phyloP scores from a whole-genome alignment of 371 early-diverging fungal genomes.

The Rhizopus microsporus region DNA sequence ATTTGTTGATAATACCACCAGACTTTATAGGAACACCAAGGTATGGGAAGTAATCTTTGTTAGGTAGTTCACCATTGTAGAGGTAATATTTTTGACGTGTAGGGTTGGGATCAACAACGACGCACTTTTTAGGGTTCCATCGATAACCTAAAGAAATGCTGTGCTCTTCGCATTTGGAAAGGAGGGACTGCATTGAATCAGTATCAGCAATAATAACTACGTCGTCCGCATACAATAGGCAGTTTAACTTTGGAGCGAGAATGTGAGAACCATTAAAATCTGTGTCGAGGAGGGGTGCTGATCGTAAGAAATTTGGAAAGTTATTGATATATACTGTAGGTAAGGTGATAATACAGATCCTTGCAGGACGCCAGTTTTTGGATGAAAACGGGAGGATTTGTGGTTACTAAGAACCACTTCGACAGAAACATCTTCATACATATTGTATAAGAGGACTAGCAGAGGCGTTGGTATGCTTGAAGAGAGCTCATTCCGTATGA shows the following conservation, averaged over 20 bases:
- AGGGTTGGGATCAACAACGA: conserved; percentile 1
- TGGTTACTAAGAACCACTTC: no score
- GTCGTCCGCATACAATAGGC: conserved; percentile 13
- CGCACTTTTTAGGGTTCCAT: conserved; percentile 27
- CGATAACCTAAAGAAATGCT: conserved; percentile 19
- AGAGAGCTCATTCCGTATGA: conserved; percentile 4
- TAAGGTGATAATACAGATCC: conserved; percentile 8
- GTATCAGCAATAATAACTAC: no score
- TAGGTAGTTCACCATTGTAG: neutral
- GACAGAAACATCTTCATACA: conserved; percentile 1
- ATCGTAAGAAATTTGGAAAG: conserved; percentile 1
- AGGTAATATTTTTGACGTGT: neutral
- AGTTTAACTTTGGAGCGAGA: neutral
- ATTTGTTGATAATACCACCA: neutral
- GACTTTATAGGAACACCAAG: neutral
- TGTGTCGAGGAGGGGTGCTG: no score
- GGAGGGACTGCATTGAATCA: neutral
- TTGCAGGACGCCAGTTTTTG: conserved; percentile 8
- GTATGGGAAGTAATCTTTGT: neutral
- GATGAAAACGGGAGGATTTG: neutral
- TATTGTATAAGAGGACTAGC: no score
- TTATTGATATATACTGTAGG: conserved; percentile 11
- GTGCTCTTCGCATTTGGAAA: conserved; percentile 10
- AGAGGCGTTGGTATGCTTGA: no score
- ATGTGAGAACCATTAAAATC: no score